Evolutionary conservation across 108 stramenopile species (phyloP), one percentile per base, ranked within the genome.

Genomic region (Nitzschia inconspicua): DNA sequence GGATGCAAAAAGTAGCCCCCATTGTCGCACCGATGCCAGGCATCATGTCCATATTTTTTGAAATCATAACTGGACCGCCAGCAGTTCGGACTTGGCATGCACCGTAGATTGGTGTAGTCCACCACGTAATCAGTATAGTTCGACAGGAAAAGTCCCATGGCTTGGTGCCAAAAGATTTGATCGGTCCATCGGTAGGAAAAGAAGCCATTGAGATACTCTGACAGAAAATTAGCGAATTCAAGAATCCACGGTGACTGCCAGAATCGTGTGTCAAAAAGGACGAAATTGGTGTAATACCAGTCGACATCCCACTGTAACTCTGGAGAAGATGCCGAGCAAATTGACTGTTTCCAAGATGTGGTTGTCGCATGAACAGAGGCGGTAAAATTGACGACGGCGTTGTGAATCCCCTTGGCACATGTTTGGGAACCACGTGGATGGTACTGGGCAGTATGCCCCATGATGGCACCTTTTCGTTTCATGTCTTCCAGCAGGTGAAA

Each of bases 281-380:
- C 11, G n/a, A 62, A 62, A 31, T 62, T 62, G 23, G 46, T 35
- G 47, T 62, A 62, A 39, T 49, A 62, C 13, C 26, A 47, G 37
- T 62, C 60, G 6, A 19, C 28, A 16, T 44, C 47, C 18, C 47
- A 29, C 8, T 62, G 25, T 19, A 62, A 34, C 10, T 7, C n/a
- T 13, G 44, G 44, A 7, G n/a, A 19, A 37, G n/a, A 5, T 20
- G 26, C 10, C 4, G 10, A 13, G 5, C n/a, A 11, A 40, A 40
- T 16, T 13, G 7, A 4, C 8, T 13, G 23, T 26, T 20, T 51
- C n/a, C n/a, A n/a, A n/a, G n/a, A n/a, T n/a, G n/a, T n/a, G 25
- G 44, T 36, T 32, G 3, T 9, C 19, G 4, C 11, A 14, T 36
- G 35, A 32, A 55, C 29, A 9, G 26, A 51, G 13, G 50, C 23